These are phyloP conservation scores for Phaeotremella skinneri DNA, from an alignment of 768 basidiomycete species.

Conservation along the genomic window DNA sequence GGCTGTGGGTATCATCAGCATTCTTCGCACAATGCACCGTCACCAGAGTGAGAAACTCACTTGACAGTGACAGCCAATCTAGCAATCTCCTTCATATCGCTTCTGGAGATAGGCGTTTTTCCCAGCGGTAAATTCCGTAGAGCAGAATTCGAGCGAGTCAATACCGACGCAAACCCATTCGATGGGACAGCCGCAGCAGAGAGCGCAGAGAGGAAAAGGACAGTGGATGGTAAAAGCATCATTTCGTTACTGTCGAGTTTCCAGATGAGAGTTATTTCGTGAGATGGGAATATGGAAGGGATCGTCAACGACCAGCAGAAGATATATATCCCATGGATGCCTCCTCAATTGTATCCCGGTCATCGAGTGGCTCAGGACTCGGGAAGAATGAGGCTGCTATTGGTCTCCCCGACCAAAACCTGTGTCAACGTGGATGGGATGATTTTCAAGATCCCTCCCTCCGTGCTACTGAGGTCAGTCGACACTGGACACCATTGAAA, in stretches of 20 bases:
- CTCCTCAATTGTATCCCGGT: no score
- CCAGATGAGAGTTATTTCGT: not conserved
- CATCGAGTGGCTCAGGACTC: no score
- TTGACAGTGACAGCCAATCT: constrained; percentile 22
- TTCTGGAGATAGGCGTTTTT: constrained; percentile 17
- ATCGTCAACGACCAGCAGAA: no score
- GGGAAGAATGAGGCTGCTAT: no score
- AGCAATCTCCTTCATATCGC: constrained; percentile 27
- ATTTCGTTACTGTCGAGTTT: not conserved
- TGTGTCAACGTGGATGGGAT: no score
- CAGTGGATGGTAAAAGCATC: not conserved
- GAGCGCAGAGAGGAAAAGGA: not conserved
- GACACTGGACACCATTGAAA: no score
- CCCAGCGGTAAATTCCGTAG: constrained; percentile 13
- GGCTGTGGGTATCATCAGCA: constrained; percentile 10
- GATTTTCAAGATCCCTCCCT: no score
- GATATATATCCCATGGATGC: no score
- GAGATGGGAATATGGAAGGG: no score
- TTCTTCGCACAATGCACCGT: no score
- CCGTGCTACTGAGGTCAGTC: no score
- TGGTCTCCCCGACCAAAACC: no score
- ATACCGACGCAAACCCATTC: constrained; percentile 3
- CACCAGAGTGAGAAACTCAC: constrained; percentile 12
- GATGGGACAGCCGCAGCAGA: not conserved
- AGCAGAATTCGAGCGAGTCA: not conserved